These are phyloP conservation scores for Oryza punctata DNA, from an alignment of 176 grass and related monocot genomes.

Conservation along the genomic window DNA sequence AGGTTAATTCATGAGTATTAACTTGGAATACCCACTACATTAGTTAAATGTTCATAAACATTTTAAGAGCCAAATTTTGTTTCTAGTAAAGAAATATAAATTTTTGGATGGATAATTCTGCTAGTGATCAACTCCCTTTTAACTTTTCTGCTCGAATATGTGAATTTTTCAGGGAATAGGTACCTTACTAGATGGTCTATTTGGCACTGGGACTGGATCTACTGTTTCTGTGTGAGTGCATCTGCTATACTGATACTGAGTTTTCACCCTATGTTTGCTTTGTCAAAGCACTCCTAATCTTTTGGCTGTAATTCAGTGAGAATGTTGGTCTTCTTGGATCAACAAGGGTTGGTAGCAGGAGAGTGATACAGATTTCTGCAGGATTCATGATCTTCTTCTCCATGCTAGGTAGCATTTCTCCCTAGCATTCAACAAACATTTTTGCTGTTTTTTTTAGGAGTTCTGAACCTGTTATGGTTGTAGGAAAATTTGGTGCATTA, in stretches of 20 bases:
- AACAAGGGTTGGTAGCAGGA: conserved; percentile 86
- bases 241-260: background rate
- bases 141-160: conserved; percentile 1
- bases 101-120: background rate
- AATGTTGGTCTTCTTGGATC: conserved; percentile 98
- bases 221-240: conserved; percentile 91
- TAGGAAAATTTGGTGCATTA: conserved; percentile 94
- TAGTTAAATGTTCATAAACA: background rate
- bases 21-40: background rate
- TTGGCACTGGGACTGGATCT: conserved; percentile 85
- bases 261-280: background rate
- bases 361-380: conserved; percentile 95
- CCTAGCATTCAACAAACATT: background rate
- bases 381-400: conserved; percentile 99
- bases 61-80: background rate
- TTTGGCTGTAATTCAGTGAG: conserved; percentile 58
- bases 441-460: background rate
- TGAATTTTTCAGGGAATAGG: conserved; percentile 70
- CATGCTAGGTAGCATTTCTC: conserved; percentile 63
- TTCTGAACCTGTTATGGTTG: conserved; percentile 29
- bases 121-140: background rate
- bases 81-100: background rate
- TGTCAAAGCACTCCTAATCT: background rate
- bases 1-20: background rate
- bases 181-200: conserved; percentile 84